phyloP scores from a whole-genome alignment of 306 rosid species.

The Prunus davidiana region DNA sequence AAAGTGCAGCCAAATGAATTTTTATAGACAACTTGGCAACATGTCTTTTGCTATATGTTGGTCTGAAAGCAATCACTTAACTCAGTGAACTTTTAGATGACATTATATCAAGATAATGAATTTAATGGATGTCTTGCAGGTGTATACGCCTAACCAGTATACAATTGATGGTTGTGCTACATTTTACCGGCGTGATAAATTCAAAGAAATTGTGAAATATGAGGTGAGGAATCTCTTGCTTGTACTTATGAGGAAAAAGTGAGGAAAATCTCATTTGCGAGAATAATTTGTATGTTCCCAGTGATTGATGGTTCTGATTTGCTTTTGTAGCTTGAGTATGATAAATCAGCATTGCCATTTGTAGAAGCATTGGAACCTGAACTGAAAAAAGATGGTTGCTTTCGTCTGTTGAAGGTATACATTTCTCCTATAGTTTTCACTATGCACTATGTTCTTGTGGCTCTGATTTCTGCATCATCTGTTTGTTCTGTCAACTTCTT shows the following conservation, averaged over 20 bases:
- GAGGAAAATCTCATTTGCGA: neutral
- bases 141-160: neutral
- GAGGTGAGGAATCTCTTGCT: conserved; percentile 25
- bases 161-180: conserved; percentile 36
- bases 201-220: conserved; percentile 21
- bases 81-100: neutral
- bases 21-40: neutral
- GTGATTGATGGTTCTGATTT: neutral
- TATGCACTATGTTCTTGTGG: neutral
- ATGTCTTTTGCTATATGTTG: neutral
- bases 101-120: neutral
- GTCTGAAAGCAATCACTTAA: neutral
- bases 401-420: conserved; percentile 17
- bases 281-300: neutral
- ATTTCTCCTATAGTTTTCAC: neutral
- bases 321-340: conserved; percentile 30
- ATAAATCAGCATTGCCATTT: neutral
- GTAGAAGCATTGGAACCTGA: conserved; percentile 14
- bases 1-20: neutral
- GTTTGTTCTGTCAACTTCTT: no score
- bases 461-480: neutral
- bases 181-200: conserved; percentile 25
- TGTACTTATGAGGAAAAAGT: neutral
- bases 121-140: conserved; percentile 16
- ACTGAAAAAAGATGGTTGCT: conserved; percentile 4